Base-by-base conservation (phyloP, 805 yeast species). In the Ogataea paraovalis region DNA sequence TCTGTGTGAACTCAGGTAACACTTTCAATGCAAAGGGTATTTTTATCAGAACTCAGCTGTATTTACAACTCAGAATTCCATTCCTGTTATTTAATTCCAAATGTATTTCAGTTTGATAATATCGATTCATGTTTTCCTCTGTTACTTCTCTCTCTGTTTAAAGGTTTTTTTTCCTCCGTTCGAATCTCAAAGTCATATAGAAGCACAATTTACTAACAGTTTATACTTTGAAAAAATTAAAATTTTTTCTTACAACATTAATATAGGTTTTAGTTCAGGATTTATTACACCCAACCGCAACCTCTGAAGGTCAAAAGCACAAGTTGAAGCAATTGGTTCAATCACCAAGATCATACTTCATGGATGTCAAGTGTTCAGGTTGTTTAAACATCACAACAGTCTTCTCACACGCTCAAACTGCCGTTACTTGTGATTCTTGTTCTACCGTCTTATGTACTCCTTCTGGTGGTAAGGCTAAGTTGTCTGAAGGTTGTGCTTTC, bases 331-430 rank as follows among this genome's bases (percentile, higher is more conserved):
- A 87, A 69, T 86, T 94, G 71, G 99, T 94, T 64, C 97, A 92
- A 75, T 73, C 87, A 57, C 99, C 99, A 77, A 88, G 98, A 85
- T 91, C 98, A 54, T 94, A 80, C 85, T 94, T 94, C 87, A 91
- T 94, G 97, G 99, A 94, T 73, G 99, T 94, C 67, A 94, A 92
- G 78, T 94, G 99, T 79, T 97, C 96, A 76, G 99, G 99, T 69
- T 94, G 99, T 82, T 82, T 92, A 74, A 87, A 85, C 85, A 94
- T 94, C 81, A 90, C 99, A 76, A 92, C 97, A 65, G 98, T 94
- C 63, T 94, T 94, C 87, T 92, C 98, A 60, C 99, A 94, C 78
- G 98, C 99, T 64, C 99, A 94, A 83, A 94, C 99, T 67, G 98
- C 97, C 68, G 99, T 94, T 70, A 87, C 97, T 70, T 94, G 99